phyloP scores from a whole-genome alignment of 768 basidiomycete genomes.

The Sporobolomyces roseus region DNA sequence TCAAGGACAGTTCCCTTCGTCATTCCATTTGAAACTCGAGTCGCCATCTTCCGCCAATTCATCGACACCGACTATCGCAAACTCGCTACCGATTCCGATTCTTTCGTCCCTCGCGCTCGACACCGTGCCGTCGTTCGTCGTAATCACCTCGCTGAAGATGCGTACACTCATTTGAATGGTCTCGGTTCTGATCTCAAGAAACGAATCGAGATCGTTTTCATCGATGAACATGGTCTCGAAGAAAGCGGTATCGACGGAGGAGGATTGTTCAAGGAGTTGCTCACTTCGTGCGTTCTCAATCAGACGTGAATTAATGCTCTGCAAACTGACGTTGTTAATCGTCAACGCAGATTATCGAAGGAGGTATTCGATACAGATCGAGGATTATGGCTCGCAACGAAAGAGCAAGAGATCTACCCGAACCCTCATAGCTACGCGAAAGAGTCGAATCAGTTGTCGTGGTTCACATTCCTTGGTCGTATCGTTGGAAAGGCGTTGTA shows the following conservation, averaged over 20 bases:
- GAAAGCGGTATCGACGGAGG: conserved; percentile 89
- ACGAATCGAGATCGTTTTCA: conserved; percentile 82
- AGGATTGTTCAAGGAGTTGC: conserved; percentile 95
- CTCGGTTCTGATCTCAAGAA: conserved; percentile 71
- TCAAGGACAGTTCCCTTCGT: conserved; percentile 66
- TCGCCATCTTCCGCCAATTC: conserved; percentile 81
- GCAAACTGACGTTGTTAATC: background rate
- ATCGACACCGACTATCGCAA: conserved; percentile 59
- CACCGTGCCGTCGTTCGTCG: conserved; percentile 60
- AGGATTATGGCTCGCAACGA: conserved; percentile 86
- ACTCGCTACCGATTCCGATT: conserved; percentile 45
- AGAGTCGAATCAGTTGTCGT: conserved; percentile 73
- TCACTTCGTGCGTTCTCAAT: conserved; percentile 65
- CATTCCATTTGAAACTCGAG: conserved; percentile 86
- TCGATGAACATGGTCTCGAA: conserved; percentile 60
- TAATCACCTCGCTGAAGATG: conserved; percentile 77
- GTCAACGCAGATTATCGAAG: conserved; percentile 64
- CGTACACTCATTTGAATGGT: conserved; percentile 69
- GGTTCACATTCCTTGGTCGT: conserved; percentile 89
- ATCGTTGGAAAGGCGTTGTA: conserved; percentile 96
- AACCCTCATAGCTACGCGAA: conserved; percentile 88
- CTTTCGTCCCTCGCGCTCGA: conserved; percentile 44
- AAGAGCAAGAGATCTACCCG: conserved; percentile 90
- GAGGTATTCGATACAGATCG: conserved; percentile 94
- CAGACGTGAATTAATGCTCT: conserved; percentile 35